A percentile compares a stretch with the other conserved stretches of the same genome.
These are phyloP conservation scores for Yamadazyma membranifaciens DNA, from an alignment of 1,139 yeast genomes.

Conservation along the genomic window DNA sequence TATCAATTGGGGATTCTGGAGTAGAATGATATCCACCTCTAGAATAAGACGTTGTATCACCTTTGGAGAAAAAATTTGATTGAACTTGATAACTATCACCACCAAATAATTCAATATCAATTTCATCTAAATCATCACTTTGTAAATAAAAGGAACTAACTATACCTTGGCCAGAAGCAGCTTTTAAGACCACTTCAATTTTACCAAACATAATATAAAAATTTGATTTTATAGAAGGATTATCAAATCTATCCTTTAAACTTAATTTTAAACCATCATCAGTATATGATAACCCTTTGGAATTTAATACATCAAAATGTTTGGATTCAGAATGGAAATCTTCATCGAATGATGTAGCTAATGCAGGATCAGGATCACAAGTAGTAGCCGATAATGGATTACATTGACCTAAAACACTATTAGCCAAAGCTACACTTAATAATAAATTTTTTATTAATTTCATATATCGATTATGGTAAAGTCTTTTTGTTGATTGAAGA, in stretches of 20 bases:
- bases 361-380: slow-evolving; percentile 51
- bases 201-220: slow-evolving; percentile 87
- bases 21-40: slow-evolving; percentile 69
- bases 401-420: slow-evolving; percentile 20
- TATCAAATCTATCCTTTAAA: slow-evolving; percentile 60
- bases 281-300: slow-evolving; percentile 24
- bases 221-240: slow-evolving; percentile 72
- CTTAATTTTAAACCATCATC: slow-evolving; percentile 58
- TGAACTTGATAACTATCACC: slow-evolving; percentile 71
- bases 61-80: slow-evolving; percentile 80
- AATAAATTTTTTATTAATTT: slow-evolving; percentile 10
- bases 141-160: slow-evolving; percentile 79
- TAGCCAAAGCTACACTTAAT: slow-evolving; percentile 9
- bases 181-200: slow-evolving; percentile 67
- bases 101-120: slow-evolving; percentile 85
- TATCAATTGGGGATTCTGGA: slow-evolving; percentile 47
- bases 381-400: slow-evolving; percentile 28
- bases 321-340: slow-evolving; percentile 44
- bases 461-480: slow-evolving; percentile 6
- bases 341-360: slow-evolving; percentile 53
- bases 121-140: slow-evolving; percentile 83
- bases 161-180: slow-evolving; percentile 75
- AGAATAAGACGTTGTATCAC: slow-evolving; percentile 71
- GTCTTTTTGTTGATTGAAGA: not conserved
- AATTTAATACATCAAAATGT: slow-evolving; percentile 31